Percentiles rank a stretch among this genome's conserved stretches.
phyloP scores from a whole-genome alignment of 768 basidiomycete genomes.

The Tricholoma hemisulphureum region DNA sequence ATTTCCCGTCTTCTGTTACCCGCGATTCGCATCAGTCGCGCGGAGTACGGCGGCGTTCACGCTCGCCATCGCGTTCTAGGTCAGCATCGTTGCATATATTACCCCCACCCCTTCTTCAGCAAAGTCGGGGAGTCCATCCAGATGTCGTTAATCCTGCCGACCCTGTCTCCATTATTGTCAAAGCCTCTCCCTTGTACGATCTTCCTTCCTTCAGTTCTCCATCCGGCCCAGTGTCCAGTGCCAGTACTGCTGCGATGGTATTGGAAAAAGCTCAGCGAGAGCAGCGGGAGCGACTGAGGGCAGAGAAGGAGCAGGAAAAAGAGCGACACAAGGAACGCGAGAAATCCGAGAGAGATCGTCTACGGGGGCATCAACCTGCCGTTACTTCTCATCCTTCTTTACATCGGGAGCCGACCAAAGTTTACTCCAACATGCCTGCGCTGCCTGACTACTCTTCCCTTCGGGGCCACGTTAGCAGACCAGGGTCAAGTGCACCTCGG shows the following conservation, averaged over 20 bases:
- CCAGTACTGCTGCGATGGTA: constrained; percentile 53
- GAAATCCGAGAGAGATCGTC: constrained; percentile 1
- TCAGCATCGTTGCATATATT: constrained; percentile 15
- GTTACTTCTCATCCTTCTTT: constrained; percentile 9
- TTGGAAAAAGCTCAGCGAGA: constrained; percentile 40
- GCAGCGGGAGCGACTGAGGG: constrained; percentile 16
- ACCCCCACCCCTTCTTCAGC: constrained; percentile 20
- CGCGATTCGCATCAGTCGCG: constrained; percentile 17
- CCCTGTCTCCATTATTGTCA: background rate
- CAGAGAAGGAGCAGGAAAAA: constrained; percentile 6
- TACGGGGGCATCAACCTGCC: constrained; percentile 1
- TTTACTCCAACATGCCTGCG: constrained; percentile 2
- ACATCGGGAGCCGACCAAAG: constrained; percentile 9
- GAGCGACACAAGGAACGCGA: constrained; percentile 14
- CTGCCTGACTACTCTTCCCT: constrained; percentile 8
- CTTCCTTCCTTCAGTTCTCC: background rate
- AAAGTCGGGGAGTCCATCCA: constrained; percentile 6
- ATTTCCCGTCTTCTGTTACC: constrained; percentile 17
- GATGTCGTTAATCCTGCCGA: background rate
- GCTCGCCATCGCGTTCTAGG: constrained; percentile 23
- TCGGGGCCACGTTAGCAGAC: constrained; percentile 7
- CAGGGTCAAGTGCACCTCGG: constrained; percentile 5
- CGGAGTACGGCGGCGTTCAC: constrained; percentile 4
- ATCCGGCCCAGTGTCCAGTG: constrained; percentile 38
- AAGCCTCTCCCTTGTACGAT: constrained; percentile 9